Conservation (phyloP, 495 filamentous ascomycete genomes). For the Alectoria sarmentosa region DNA sequence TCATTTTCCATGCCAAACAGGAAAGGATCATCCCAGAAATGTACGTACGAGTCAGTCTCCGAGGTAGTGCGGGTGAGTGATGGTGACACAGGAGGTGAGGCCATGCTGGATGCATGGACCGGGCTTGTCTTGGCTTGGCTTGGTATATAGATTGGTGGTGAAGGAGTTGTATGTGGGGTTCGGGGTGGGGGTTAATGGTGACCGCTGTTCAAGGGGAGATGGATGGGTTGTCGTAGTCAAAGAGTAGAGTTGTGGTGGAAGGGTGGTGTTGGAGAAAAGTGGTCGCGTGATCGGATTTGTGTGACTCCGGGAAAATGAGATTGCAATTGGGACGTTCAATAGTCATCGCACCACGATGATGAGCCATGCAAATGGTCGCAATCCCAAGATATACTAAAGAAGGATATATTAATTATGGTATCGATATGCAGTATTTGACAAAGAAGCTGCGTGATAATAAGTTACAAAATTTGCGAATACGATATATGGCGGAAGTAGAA, state of each 20-base stretch:
- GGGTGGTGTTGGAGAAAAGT: background rate
- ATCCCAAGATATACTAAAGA: background rate
- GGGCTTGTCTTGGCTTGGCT: background rate
- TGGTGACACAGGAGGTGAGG: background rate
- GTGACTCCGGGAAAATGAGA: background rate
- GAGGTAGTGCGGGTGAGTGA: conserved; percentile 7
- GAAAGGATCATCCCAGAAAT: no score
- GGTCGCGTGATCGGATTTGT: conserved; percentile 8
- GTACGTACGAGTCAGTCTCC: background rate
- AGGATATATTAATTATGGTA: background rate
- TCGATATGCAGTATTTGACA: background rate
- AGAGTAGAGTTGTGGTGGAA: background rate
- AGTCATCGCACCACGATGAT: background rate
- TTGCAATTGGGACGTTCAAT: background rate
- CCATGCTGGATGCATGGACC: conserved; percentile 17
- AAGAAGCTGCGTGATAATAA: background rate
- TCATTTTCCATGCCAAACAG: no score
- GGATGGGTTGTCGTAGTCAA: background rate
- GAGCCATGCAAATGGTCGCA: background rate
- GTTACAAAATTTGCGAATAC: no score
- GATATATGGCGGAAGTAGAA: background rate
- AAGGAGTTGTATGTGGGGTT: background rate
- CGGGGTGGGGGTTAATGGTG: background rate
- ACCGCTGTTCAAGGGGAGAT: background rate
- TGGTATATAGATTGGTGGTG: background rate